Percentiles rank a stretch among this genome's conserved stretches.
Conservation (phyloP, 139 green algal species). For the Dunaliella sp. region DNA sequence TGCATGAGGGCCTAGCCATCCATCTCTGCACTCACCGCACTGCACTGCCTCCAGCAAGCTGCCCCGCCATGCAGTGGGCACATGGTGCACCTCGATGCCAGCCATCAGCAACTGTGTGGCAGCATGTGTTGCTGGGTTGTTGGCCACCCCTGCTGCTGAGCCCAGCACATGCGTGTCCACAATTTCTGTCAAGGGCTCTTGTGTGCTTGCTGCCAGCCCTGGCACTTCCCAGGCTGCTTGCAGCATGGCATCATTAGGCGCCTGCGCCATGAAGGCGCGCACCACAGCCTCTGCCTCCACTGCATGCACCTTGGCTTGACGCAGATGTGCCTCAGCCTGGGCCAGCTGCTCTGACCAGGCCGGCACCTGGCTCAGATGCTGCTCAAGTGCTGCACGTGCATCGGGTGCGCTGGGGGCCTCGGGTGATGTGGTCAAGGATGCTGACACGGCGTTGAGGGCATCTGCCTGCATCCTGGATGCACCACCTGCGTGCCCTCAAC, state of each 20-base stretch:
- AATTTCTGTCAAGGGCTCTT: background rate
- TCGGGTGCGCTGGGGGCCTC: no score
- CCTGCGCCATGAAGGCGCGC: background rate
- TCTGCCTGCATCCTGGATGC: no score
- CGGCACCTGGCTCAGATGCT: no score
- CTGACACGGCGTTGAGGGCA: no score
- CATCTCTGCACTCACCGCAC: background rate
- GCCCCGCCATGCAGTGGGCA: background rate
- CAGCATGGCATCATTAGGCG: background rate
- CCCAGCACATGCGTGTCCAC: background rate
- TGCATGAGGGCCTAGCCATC: no score
- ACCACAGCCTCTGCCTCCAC: background rate
- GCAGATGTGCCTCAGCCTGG: background rate
- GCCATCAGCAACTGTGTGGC: background rate
- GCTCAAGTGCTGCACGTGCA: no score
- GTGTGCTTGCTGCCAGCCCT: background rate
- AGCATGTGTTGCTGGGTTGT: background rate
- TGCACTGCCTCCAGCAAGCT: background rate
- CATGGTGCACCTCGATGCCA: background rate
- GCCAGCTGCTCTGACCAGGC: background rate
- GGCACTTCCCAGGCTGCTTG: background rate
- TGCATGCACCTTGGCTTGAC: background rate
- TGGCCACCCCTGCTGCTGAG: background rate
- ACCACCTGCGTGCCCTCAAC: no score
- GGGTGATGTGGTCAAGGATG: no score